These are phyloP conservation scores for Periglandula ipomoeae DNA, from an alignment of 2,329 filamentous ascomycete genomes.

Conservation along the genomic window DNA sequence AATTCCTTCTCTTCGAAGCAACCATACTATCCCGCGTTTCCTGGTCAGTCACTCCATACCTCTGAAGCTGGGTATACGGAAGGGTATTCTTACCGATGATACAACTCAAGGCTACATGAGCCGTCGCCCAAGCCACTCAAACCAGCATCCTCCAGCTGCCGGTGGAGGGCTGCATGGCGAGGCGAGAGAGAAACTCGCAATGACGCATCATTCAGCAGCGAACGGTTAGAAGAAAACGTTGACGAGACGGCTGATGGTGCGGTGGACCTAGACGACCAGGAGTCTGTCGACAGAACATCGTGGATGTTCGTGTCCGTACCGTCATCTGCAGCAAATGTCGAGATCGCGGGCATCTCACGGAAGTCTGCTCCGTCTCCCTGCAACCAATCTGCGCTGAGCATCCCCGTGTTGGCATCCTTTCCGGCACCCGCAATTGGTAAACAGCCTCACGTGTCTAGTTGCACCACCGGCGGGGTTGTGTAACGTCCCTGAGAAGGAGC, in stretches of 20 bases:
- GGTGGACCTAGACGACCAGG: not conserved
- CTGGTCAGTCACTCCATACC: not conserved
- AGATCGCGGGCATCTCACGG: not conserved
- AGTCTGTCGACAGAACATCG: not conserved
- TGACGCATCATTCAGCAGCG: not conserved
- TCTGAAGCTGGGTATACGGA: not conserved
- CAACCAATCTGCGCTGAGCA: not conserved
- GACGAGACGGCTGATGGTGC: not conserved
- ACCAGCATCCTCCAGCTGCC: conserved; percentile 6
- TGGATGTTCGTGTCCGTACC: not conserved
- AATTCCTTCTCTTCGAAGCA: not conserved
- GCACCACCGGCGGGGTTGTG: not conserved
- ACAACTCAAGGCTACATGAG: not conserved
- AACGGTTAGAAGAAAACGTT: conserved; percentile 1
- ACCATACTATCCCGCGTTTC: no score
- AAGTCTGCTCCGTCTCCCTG: not conserved
- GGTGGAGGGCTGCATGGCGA: conserved; percentile 5
- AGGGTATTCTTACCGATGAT: conserved; percentile 4
- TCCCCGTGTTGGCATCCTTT: not conserved
- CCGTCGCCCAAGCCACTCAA: conserved; percentile 6
- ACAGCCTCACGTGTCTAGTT: not conserved
- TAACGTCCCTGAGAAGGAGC: not conserved
- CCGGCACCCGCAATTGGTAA: not conserved
- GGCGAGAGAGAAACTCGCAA: not conserved
- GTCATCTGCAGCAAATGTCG: not conserved